Percentiles rank a stretch among this genome's conserved stretches.
Conservation (phyloP, 2,329 filamentous ascomycete genomes). For the Davidsoniella australis region DNA sequence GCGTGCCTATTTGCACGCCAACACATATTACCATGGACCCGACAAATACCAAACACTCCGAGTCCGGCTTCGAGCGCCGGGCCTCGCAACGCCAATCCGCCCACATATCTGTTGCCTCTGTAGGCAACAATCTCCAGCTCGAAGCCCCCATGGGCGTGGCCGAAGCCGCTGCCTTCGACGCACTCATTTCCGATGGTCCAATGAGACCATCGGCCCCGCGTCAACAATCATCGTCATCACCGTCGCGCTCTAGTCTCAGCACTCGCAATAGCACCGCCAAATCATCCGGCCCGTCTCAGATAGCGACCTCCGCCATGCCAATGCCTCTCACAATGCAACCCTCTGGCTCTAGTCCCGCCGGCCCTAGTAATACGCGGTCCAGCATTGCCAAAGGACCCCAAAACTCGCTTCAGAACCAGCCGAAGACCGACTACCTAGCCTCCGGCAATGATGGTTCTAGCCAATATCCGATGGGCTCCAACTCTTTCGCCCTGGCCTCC, state of each 20-base stretch:
- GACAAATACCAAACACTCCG: slow-evolving; percentile 1
- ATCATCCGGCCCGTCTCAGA: not conserved
- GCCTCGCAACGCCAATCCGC: slow-evolving; percentile 8
- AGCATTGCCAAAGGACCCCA: slow-evolving; percentile 4
- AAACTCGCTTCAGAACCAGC: not conserved
- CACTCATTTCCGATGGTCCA: slow-evolving; percentile 11
- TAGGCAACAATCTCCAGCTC: not conserved
- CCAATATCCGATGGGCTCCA: slow-evolving; percentile 3
- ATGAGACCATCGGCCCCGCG: not conserved
- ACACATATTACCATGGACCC: slow-evolving; percentile 2
- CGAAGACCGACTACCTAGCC: slow-evolving; percentile 10
- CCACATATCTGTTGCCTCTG: slow-evolving; percentile 2
- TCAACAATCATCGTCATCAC: slow-evolving; percentile 1
- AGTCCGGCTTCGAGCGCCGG: slow-evolving; percentile 7
- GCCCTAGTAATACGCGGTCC: not conserved
- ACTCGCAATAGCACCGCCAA: not conserved
- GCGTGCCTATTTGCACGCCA: not conserved
- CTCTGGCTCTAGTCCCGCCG: not conserved
- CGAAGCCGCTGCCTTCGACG: slow-evolving; percentile 10
- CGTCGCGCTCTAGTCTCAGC: not conserved
- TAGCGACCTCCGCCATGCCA: slow-evolving; percentile 1
- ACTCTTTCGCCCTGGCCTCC: slow-evolving; percentile 8
- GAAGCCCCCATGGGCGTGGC: not conserved
- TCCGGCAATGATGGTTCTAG: not conserved
- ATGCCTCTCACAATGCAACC: not conserved